phyloP scores from a whole-genome alignment of 2,329 filamentous ascomycete species.

The Verticillium albo-atrum region DNA sequence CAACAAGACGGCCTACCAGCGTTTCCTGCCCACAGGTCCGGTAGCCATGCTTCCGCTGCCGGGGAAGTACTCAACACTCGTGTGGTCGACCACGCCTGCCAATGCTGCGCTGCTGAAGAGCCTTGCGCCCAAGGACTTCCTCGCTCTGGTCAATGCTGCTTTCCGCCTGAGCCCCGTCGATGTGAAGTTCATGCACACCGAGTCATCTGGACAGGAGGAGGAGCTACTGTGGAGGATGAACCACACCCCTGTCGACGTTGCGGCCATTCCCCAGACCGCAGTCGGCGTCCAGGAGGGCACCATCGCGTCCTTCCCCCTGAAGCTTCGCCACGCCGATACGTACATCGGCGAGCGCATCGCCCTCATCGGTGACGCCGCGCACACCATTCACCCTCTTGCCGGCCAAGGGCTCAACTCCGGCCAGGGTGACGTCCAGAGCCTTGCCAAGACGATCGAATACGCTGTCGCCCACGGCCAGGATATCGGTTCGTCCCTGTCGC shows the following conservation, averaged over 20 bases:
- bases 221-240: slow-evolving; percentile 81
- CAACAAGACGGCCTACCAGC: slow-evolving; percentile 81
- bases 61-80: slow-evolving; percentile 75
- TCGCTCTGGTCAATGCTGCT: slow-evolving; percentile 86
- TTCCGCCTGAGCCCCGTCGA: slow-evolving; percentile 80
- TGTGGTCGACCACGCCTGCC: slow-evolving; percentile 88
- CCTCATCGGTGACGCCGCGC: slow-evolving; percentile 88
- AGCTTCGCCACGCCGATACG: slow-evolving; percentile 87
- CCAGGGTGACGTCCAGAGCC: slow-evolving; percentile 78
- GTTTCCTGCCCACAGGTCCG: slow-evolving; percentile 89
- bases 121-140: slow-evolving; percentile 67
- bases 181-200: slow-evolving; percentile 74
- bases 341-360: slow-evolving; percentile 90
- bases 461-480: slow-evolving; percentile 83
- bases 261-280: slow-evolving; percentile 61
- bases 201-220: slow-evolving; percentile 54
- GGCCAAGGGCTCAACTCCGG: slow-evolving; percentile 95
- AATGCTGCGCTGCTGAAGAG: slow-evolving; percentile 76
- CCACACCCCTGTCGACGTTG: slow-evolving; percentile 55
- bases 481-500: slow-evolving; percentile 69
- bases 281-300: slow-evolving; percentile 71
- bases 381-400: slow-evolving; percentile 90
- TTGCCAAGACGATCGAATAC: slow-evolving; percentile 69
- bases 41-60: slow-evolving; percentile 89
- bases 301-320: slow-evolving; percentile 85